Conservation (phyloP, 768 basidiomycete genomes). For the Pisolithus albus region DNA sequence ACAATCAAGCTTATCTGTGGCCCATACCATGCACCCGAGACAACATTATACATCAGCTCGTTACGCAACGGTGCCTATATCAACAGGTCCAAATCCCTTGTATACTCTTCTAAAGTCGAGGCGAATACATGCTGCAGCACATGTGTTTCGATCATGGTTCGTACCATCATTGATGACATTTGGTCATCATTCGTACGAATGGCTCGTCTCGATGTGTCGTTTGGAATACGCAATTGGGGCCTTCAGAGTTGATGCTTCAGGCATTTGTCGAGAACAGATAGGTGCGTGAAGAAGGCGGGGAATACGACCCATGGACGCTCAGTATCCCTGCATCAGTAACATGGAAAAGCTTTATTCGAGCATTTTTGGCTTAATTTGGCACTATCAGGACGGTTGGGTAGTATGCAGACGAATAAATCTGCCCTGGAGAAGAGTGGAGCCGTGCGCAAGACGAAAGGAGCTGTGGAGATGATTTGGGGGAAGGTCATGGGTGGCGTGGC, state of each 20-base stretch:
- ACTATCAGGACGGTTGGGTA: constrained; percentile 58
- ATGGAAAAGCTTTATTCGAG: no score
- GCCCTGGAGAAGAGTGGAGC: constrained; percentile 75
- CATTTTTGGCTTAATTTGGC: no score
- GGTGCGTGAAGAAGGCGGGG: constrained; percentile 15
- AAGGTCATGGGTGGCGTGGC: constrained; percentile 23
- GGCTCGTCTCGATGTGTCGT: constrained; percentile 53
- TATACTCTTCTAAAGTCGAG: constrained; percentile 59
- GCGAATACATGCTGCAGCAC: constrained; percentile 71
- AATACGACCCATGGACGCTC: constrained; percentile 19
- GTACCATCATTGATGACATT: constrained; percentile 49
- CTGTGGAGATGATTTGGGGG: constrained; percentile 22
- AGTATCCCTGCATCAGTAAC: constrained; percentile 38
- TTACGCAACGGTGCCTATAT: constrained; percentile 36
- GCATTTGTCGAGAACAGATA: constrained; percentile 54
- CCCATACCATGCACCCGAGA: constrained; percentile 81
- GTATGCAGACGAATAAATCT: constrained; percentile 85
- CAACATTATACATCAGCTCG: constrained; percentile 37
- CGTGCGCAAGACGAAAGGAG: constrained; percentile 27
- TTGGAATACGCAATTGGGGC: constrained; percentile 85
- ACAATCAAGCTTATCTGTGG: constrained; percentile 93
- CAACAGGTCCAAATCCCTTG: constrained; percentile 56
- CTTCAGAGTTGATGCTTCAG: constrained; percentile 53
- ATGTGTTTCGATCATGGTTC: constrained; percentile 52
- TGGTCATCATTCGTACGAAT: constrained; percentile 8